A percentile compares a stretch with the other conserved stretches of the same genome.
phyloP scores from a whole-genome alignment of 176 grass and related monocot species.

The Saccharum officinarum region DNA sequence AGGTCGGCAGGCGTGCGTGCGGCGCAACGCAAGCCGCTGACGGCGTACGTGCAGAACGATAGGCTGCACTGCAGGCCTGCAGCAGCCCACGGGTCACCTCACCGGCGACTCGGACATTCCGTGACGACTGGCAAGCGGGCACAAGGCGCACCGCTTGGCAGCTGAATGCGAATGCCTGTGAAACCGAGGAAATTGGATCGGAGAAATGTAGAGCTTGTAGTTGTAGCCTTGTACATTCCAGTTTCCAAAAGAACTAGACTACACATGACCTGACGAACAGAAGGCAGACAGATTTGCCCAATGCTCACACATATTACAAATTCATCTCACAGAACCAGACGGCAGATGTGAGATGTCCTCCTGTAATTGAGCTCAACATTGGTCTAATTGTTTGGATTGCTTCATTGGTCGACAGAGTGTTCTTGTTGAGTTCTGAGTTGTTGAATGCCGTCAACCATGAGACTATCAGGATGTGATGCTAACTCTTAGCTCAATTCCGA shows the following conservation, averaged over 20 bases:
- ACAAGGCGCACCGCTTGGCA: background rate
- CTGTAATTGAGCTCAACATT: too few species aligned
- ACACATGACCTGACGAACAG: background rate
- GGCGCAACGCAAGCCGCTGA: background rate
- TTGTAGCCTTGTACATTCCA: background rate
- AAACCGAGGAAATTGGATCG: background rate
- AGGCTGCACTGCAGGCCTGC: too few species aligned
- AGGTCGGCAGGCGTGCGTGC: background rate
- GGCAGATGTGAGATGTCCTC: too few species aligned
- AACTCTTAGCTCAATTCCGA: background rate
- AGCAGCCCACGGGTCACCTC: background rate
- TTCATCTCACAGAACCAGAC: background rate
- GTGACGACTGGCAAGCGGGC: background rate
- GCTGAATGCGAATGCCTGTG: background rate
- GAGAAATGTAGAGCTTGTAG: background rate
- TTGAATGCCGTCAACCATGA: too few species aligned
- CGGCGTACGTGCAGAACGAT: too few species aligned
- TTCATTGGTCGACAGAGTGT: background rate
- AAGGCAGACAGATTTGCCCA: background rate
- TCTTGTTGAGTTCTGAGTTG: too few species aligned
- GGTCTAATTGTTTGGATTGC: too few species aligned
- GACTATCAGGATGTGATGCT: background rate
- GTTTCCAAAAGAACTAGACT: background rate
- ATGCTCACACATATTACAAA: background rate
- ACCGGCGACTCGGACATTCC: background rate